Base-by-base conservation (phyloP, 2,329 filamentous ascomycete genomes). In the Cladosporium sp. region DNA sequence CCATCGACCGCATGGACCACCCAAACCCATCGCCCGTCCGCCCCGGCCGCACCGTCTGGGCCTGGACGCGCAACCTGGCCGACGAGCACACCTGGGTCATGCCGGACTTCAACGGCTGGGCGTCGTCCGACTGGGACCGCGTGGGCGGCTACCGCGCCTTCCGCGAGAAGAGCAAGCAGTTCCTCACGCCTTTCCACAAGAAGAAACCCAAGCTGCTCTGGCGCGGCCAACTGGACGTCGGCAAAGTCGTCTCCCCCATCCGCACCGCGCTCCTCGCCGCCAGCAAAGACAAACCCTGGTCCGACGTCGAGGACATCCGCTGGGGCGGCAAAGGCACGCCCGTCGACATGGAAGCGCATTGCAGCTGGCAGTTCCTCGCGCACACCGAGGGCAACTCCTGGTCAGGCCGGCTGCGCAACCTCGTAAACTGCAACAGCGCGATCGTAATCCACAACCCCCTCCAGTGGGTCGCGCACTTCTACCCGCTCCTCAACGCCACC, bases 81-180 rank as follows among this genome's bases (percentile, higher is more conserved):
- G 49, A 51, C 31, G 54, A 55, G 9, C 56, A 58, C 31, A 58
- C 56, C n/a, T 78, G 76, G 75, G 62, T 78, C 14, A 77, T 78
- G 67, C 76, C 76, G 0, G 75, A 78, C 54, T 77, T 77, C 56
- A 74, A 72, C 33, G 76, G 74, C 63, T 78, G 73, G 73, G 68
- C 70, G 8, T 75, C 74, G 70, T 74, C 61, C 13, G 60, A 60
- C 5, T 42, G 40, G 40, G 40, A 42, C 13, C 16, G 19, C 7
- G 40, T 42, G 9, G 60, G 61, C 2, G 58, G 48, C 11, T 38
- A 59, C 9, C 59, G 54, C n/a, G 50, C 58, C 3, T 61, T 59
- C 46, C 53, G 54, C 4, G 48, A 54, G 31, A 48, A 53, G 46
- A 56, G 61, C 33, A 60, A 64, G 33, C 38, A 50, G 3, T 51